These are phyloP conservation scores for Pouteria glomerata DNA, from an alignment of 148 eudicot genomes.

Conservation along the genomic window DNA sequence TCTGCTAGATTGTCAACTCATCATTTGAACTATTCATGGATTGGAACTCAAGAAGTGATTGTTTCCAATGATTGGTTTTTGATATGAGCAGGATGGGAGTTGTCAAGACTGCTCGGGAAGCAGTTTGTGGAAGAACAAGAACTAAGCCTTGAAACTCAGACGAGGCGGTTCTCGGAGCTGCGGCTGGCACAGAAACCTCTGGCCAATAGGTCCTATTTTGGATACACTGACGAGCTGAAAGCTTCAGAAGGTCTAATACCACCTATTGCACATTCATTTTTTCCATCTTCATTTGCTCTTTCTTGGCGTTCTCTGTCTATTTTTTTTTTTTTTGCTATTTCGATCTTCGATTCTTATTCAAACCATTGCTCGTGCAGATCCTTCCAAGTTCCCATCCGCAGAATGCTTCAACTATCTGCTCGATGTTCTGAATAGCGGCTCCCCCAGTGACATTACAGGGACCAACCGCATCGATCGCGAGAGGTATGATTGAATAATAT, in stretches of 20 bases:
- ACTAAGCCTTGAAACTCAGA: constrained; percentile 44
- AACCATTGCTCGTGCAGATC: constrained; percentile 23
- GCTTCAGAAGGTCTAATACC: constrained; percentile 30
- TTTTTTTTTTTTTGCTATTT: no score
- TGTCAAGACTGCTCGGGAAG: constrained; percentile 43
- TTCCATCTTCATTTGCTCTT: neutral
- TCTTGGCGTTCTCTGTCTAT: no score
- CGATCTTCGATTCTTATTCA: neutral
- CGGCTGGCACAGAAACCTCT: constrained; percentile 32
- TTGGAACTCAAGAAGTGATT: neutral
- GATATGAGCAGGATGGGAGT: constrained; percentile 39
- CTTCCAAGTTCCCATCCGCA: constrained; percentile 19
- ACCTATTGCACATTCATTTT: neutral
- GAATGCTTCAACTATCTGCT: constrained; percentile 29
- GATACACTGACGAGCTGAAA: constrained; percentile 37
- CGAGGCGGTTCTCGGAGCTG: constrained; percentile 40
- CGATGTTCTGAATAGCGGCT: constrained; percentile 21
- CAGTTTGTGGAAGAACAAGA: constrained; percentile 51
- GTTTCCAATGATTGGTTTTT: no score
- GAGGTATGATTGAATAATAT: constrained; percentile 40
- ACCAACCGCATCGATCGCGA: constrained; percentile 35
- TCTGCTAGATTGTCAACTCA: neutral
- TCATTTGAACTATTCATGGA: neutral
- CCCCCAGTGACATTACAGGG: constrained; percentile 20
- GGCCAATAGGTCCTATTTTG: constrained; percentile 26